These are phyloP conservation scores for Pestalotiopsis sp. DNA, from an alignment of 2,329 filamentous ascomycete genomes.

Conservation along the genomic window DNA sequence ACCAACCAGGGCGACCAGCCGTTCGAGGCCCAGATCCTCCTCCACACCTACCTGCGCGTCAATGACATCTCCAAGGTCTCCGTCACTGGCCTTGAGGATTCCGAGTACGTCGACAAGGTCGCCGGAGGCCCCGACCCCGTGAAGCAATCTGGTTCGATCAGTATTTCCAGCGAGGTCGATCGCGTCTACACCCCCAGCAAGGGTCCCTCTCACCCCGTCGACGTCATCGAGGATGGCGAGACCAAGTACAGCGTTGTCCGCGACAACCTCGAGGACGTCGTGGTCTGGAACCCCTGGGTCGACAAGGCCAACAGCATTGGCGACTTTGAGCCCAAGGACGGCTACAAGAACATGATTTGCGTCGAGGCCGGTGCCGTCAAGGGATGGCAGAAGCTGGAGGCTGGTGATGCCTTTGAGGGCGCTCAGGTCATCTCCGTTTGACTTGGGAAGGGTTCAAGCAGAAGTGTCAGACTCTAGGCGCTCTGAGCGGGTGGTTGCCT, in stretches of 20 bases:
- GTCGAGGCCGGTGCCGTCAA: constrained; percentile 86
- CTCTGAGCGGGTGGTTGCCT: not conserved
- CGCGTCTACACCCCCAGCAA: constrained; percentile 78
- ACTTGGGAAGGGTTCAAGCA: constrained; percentile 16
- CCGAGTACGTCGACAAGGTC: constrained; percentile 84
- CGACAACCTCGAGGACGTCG: constrained; percentile 84
- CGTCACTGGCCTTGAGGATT: constrained; percentile 75
- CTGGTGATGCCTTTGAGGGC: constrained; percentile 68
- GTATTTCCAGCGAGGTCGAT: constrained; percentile 80
- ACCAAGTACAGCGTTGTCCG: constrained; percentile 73
- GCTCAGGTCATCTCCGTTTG: constrained; percentile 54
- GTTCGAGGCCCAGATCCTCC: constrained; percentile 88
- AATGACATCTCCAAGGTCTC: constrained; percentile 78
- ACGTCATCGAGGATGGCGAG: constrained; percentile 64
- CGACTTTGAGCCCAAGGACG: constrained; percentile 88
- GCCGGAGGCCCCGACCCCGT: constrained; percentile 60
- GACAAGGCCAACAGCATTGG: constrained; percentile 80
- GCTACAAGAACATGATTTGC: constrained; percentile 92
- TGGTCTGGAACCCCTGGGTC: constrained; percentile 96
- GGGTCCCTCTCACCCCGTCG: constrained; percentile 58
- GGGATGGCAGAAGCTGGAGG: constrained; percentile 82
- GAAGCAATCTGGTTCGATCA: constrained; percentile 64
- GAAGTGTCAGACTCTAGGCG: not conserved
- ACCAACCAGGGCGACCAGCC: constrained; percentile 81
- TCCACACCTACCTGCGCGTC: constrained; percentile 88